Conservation (phyloP, 371 early-diverging fungal species). For the Mucor saturninus region DNA sequence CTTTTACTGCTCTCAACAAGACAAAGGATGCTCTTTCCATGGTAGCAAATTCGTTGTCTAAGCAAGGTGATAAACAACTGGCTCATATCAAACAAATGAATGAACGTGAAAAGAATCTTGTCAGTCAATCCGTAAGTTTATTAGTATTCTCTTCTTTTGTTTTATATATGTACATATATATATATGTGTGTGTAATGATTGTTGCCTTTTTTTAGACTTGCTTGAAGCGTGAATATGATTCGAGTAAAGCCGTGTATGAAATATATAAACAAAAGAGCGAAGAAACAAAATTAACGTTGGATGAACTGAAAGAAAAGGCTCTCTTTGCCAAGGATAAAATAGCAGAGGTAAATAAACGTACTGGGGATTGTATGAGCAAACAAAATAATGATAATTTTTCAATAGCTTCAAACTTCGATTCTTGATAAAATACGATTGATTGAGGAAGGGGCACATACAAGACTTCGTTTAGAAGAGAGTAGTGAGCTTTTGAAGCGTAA, state of each 20-base stretch:
- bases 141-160: not conserved
- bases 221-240: constrained; percentile 28
- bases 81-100: constrained; percentile 48
- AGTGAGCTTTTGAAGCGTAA: constrained; percentile 59
- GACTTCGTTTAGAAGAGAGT: constrained; percentile 61
- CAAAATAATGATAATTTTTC: not conserved
- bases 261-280: constrained; percentile 53
- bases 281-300: constrained; percentile 49
- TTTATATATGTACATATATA: not conserved
- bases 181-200: no score
- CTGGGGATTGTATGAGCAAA: no score
- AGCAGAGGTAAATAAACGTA: constrained; percentile 15
- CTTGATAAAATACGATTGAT: constrained; percentile 61
- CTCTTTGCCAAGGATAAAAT: constrained; percentile 29
- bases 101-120: constrained; percentile 39
- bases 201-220: constrained; percentile 18
- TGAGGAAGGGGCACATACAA: constrained; percentile 63
- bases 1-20: constrained; percentile 44
- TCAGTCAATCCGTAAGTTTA: constrained; percentile 38
- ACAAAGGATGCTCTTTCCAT: constrained; percentile 44
- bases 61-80: constrained; percentile 48
- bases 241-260: constrained; percentile 53
- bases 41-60: constrained; percentile 34
- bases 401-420: constrained; percentile 54
- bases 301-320: constrained; percentile 49